Evolutionary conservation across 345 rosid species (phyloP).

Genomic region (Aegle marmelos): DNA sequence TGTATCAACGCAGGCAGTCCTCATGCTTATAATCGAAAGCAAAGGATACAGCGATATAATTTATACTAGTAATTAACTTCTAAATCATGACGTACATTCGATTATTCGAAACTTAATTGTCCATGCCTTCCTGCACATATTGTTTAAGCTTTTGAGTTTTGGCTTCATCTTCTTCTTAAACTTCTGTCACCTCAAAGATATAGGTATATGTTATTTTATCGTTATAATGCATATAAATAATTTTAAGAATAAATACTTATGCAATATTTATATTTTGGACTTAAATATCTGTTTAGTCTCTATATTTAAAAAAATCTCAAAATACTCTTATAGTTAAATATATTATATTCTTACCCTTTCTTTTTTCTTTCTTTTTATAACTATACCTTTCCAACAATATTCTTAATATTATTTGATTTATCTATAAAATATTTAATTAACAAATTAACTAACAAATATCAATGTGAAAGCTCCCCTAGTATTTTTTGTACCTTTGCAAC

Average conservation of each 20-base stretch:
- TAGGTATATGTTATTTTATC: background rate
- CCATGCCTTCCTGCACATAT: constrained; percentile 1
- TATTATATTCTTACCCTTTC: too few species aligned
- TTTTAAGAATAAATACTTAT: rapidly evolving
- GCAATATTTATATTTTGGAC: too few species aligned
- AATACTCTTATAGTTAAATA: too few species aligned
- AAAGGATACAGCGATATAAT: constrained; percentile 18
- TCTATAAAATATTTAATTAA: too few species aligned
- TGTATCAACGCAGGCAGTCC: constrained; percentile 18
- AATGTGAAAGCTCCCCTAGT: too few species aligned
- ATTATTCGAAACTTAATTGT: constrained; percentile 3
- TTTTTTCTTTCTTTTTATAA: too few species aligned
- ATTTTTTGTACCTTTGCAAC: too few species aligned
- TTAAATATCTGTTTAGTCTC: too few species aligned
- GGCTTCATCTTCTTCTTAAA: constrained; percentile 3
- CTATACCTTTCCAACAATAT: too few species aligned
- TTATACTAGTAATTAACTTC: constrained; percentile 5
- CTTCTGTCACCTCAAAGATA: background rate
- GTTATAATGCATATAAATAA: background rate
- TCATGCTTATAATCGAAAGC: constrained; percentile 27
- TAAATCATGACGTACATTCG: constrained; percentile 15
- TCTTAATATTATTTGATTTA: too few species aligned
- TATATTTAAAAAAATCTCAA: too few species aligned
- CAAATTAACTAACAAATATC: too few species aligned
- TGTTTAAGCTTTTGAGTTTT: constrained; percentile 4